A percentile compares a stretch with the other conserved stretches of the same genome.
Evolutionary conservation across 768 basidiomycete species (phyloP).

Genomic region (Boletus subcaerulescens): DNA sequence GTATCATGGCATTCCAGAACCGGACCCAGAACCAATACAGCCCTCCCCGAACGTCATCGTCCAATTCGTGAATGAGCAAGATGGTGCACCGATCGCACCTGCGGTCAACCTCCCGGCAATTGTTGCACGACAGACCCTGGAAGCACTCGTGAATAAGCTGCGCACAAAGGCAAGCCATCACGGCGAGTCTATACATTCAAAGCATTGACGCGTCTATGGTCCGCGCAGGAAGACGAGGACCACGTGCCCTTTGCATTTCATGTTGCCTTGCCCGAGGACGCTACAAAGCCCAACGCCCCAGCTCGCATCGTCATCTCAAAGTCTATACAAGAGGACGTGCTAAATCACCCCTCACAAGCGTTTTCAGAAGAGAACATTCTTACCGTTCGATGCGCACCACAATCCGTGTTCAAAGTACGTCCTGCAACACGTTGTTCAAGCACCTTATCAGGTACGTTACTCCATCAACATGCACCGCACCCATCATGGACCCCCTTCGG

Average conservation of each 20-base stretch:
- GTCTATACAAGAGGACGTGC: slow-evolving; percentile 79
- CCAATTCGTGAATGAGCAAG: slow-evolving; percentile 89
- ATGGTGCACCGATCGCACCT: slow-evolving; percentile 78
- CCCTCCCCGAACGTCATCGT: slow-evolving; percentile 74
- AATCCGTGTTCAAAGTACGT: slow-evolving; percentile 92
- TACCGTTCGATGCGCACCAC: slow-evolving; percentile 86
- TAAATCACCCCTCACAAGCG: slow-evolving; percentile 64
- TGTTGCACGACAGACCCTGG: slow-evolving; percentile 77
- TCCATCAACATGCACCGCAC: background rate
- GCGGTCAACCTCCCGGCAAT: slow-evolving; percentile 88
- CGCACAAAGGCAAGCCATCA: slow-evolving; percentile 57
- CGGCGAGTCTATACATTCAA: slow-evolving; percentile 12
- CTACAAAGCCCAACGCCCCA: slow-evolving; percentile 48
- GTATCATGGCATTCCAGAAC: slow-evolving; percentile 71
- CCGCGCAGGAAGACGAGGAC: slow-evolving; percentile 58
- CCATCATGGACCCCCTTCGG: background rate
- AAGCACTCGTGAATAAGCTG: slow-evolving; percentile 86
- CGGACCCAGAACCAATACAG: slow-evolving; percentile 46
- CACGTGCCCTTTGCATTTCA: slow-evolving; percentile 93
- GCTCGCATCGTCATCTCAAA: slow-evolving; percentile 81
- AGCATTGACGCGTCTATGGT: background rate
- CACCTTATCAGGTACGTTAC: slow-evolving; percentile 70
- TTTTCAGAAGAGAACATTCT: slow-evolving; percentile 88
- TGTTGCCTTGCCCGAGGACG: slow-evolving; percentile 64
- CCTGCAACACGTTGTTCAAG: slow-evolving; percentile 94